Conservation (phyloP, 352 stramenopile genomes). For the Globisporangium irregulare region DNA sequence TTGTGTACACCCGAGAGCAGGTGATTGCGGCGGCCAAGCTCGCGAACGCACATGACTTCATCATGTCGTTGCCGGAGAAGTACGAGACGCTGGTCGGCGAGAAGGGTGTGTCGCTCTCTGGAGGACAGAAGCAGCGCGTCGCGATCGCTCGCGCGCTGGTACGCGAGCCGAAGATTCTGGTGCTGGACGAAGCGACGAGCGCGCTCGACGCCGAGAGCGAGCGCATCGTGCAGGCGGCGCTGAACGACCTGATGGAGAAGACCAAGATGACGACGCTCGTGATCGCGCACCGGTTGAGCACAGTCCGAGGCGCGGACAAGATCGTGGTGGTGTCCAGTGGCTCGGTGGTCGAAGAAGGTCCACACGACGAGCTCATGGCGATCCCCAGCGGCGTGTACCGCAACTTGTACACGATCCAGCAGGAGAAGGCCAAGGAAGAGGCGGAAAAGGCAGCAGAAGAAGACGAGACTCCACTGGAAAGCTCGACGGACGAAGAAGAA, state of each 20-base stretch:
- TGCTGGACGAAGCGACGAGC: conserved; percentile 34
- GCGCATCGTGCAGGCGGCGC: conserved; percentile 65
- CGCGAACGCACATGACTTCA: conserved; percentile 52
- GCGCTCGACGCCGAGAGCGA: conserved; percentile 28
- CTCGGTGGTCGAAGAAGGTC: conserved; percentile 42
- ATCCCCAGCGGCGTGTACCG: conserved; percentile 75
- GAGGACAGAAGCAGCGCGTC: conserved; percentile 37
- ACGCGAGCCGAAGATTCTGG: conserved; percentile 69
- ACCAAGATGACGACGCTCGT: conserved; percentile 44
- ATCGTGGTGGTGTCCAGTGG: conserved; percentile 46
- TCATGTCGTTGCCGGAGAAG: conserved; percentile 79
- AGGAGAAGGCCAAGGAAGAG: conserved; percentile 18
- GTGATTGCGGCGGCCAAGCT: conserved; percentile 27
- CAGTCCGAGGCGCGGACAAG: conserved; percentile 52
- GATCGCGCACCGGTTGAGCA: conserved; percentile 90
- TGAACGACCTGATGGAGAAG: conserved; percentile 30
- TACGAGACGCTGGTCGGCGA: conserved; percentile 70
- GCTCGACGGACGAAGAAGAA: not conserved
- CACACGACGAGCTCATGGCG: conserved; percentile 38
- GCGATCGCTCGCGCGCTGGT: conserved; percentile 56
- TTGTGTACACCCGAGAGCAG: not conserved
- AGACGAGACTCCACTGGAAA: conserved; percentile 16
- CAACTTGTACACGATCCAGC: conserved; percentile 63
- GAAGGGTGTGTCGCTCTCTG: conserved; percentile 31
- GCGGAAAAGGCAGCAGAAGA: conserved; percentile 10